These are phyloP conservation scores for Claviceps fusiformis DNA, from an alignment of 2,329 filamentous ascomycete genomes.

Conservation along the genomic window DNA sequence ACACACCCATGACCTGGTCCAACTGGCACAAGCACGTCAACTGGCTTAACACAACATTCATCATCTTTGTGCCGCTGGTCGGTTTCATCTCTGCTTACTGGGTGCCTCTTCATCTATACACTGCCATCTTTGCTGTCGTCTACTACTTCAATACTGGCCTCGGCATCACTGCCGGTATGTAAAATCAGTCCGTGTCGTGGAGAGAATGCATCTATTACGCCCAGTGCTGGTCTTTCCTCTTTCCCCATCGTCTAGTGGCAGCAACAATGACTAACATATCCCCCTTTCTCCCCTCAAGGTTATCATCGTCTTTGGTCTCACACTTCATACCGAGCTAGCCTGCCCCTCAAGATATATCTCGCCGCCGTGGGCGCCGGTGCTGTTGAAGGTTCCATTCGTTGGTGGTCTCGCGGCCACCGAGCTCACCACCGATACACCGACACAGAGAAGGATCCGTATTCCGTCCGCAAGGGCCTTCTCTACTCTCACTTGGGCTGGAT, in stretches of 20 bases:
- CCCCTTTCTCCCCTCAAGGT: constrained; percentile 8
- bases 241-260: neutral
- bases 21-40: constrained; percentile 93
- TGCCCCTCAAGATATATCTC: constrained; percentile 69
- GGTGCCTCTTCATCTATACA: constrained; percentile 61
- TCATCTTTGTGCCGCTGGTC: constrained; percentile 60
- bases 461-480: constrained; percentile 73
- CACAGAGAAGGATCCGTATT: constrained; percentile 85
- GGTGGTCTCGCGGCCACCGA: constrained; percentile 80
- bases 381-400: constrained; percentile 73
- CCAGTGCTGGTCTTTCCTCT: too few relatives aligned
- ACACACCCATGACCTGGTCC: constrained; percentile 61
- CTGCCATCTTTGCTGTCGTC: constrained; percentile 55
- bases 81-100: constrained; percentile 65
- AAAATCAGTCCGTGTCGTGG: neutral
- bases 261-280: neutral
- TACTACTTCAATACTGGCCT: constrained; percentile 80
- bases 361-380: constrained; percentile 71
- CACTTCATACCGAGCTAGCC: constrained; percentile 63
- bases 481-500: constrained; percentile 79
- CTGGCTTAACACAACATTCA: constrained; percentile 79
- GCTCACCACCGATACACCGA: constrained; percentile 87
- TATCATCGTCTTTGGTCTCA: constrained; percentile 72
- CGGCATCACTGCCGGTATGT: constrained; percentile 62
- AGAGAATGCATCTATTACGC: too few relatives aligned